Percentiles rank a stretch among this genome's conserved stretches.
Evolutionary conservation across 2,329 filamentous ascomycete genomes (phyloP).

Genomic region (Cryphonectria radicalis): DNA sequence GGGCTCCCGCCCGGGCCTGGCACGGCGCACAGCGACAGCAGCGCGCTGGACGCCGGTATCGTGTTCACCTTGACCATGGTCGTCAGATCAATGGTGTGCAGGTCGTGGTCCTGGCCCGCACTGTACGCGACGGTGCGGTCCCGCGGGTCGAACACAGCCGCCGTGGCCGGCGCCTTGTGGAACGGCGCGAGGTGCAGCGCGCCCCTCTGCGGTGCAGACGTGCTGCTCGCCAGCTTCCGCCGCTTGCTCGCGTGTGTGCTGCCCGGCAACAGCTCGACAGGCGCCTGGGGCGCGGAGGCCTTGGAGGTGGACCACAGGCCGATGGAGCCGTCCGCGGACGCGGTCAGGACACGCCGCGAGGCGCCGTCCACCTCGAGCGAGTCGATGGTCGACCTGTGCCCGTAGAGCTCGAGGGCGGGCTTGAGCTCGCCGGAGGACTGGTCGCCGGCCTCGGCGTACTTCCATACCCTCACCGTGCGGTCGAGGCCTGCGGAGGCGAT

Average conservation of each 20-base stretch:
- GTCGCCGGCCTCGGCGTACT: conserved; percentile 72
- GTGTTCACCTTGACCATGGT: conserved; percentile 80
- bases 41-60: conserved; percentile 79
- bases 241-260: conserved; percentile 70
- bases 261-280: conserved; percentile 69
- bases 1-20: conserved; percentile 58
- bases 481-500: conserved; percentile 85
- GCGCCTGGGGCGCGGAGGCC: conserved; percentile 73
- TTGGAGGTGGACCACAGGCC: conserved; percentile 90
- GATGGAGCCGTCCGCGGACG: conserved; percentile 79
- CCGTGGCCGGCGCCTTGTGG: conserved; percentile 76
- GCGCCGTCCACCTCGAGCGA: conserved; percentile 72
- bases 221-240: conserved; percentile 65
- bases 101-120: conserved; percentile 85
- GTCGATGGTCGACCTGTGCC: conserved; percentile 62
- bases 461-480: conserved; percentile 86
- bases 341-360: conserved; percentile 80
- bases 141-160: conserved; percentile 80
- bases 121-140: conserved; percentile 92
- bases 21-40: conserved; percentile 79
- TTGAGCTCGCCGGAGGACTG: conserved; percentile 66
- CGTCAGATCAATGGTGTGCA: conserved; percentile 89
- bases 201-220: conserved; percentile 69
- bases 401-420: conserved; percentile 68
- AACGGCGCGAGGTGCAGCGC: conserved; percentile 74